Base-by-base conservation (phyloP, 306 rosid species). In the Lathyrus sativus region DNA sequence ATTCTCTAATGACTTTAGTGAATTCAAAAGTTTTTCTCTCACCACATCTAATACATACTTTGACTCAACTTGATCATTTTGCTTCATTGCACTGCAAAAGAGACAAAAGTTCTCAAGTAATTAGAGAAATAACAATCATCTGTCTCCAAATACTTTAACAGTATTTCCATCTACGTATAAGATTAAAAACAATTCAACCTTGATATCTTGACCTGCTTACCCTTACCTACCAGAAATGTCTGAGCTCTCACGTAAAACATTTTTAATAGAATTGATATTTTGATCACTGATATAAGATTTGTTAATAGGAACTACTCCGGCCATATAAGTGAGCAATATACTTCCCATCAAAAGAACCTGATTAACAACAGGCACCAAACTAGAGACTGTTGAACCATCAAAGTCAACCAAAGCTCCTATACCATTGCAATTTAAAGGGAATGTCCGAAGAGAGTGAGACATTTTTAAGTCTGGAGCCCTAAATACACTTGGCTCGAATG, bases 191-290 rank as follows among this genome's bases (percentile, higher is more conserved):
- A 79, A 65, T 68, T 76, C 74, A 85, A 56, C 53, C 80, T 48
- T 62, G 55, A 48, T 62, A 80, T 35, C 69, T 64, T 73, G 77
- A 84, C 62, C 64, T 59, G 85, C 88, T 80, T 84, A 86, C 93
- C 88, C 98, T 90, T 88, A 93, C 98, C 98, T 90, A 93, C 98
- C 98, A 93, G 91, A 88, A 82, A 54, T 49, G 77, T 72, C 82
- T 54, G 91, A 66, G 61, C 74, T 79, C 74, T 76, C 83, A 45
- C 78, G 71, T 57, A 60, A 67, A n/a, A 57, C 66, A 46, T 63
- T 75, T 68, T 86, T 79, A 33, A 50, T 76, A 72, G 82, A 72
- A 79, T 73, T 59, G 64, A 28, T 84, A 77, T 90, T 86, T 68
- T 64, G 80, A 83, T 31, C 53, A 69, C 48, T 70, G 33, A 26